These are phyloP conservation scores for Hyaloscypha finlandica DNA, from an alignment of 495 filamentous ascomycete species.

Conservation along the genomic window DNA sequence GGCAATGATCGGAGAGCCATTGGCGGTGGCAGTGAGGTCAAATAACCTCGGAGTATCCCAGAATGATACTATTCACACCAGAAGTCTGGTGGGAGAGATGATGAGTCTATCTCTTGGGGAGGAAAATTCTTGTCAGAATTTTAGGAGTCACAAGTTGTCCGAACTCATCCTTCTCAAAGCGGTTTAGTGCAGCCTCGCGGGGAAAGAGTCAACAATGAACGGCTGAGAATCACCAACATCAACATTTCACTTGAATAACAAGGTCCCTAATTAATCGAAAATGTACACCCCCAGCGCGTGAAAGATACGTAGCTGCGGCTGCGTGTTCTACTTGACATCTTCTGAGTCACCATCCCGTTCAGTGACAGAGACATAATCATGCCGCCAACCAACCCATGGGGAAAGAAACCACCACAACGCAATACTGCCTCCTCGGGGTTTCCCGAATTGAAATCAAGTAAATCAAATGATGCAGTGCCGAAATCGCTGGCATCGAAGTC, in stretches of 20 bases:
- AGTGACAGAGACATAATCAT: slow-evolving; percentile 22
- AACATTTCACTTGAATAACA: neutral
- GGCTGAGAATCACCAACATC: neutral
- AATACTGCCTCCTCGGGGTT: slow-evolving; percentile 28
- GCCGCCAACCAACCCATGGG: slow-evolving; percentile 33
- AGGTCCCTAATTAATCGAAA: neutral
- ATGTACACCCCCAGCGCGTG: slow-evolving; percentile 27
- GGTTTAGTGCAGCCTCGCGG: slow-evolving; percentile 8
- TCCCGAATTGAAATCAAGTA: slow-evolving; percentile 41
- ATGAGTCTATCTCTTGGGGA: neutral
- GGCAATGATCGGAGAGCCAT: slow-evolving; percentile 31
- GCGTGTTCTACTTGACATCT: slow-evolving; percentile 20
- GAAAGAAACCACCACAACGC: slow-evolving; percentile 34
- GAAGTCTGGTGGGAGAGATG: neutral
- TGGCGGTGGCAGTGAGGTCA: slow-evolving; percentile 8
- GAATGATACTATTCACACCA: neutral
- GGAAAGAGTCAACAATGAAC: slow-evolving; percentile 2
- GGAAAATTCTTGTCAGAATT: neutral
- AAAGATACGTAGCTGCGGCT: slow-evolving; percentile 27
- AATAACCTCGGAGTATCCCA: slow-evolving; percentile 4
- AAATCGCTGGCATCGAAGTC: slow-evolving; percentile 44
- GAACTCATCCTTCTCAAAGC: neutral
- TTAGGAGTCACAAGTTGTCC: neutral
- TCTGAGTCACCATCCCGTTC: slow-evolving; percentile 15
- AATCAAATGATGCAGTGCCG: slow-evolving; percentile 21